Evolutionary conservation across 2,329 filamentous ascomycete species (phyloP).

Genomic region (Sporothrix inflata): DNA sequence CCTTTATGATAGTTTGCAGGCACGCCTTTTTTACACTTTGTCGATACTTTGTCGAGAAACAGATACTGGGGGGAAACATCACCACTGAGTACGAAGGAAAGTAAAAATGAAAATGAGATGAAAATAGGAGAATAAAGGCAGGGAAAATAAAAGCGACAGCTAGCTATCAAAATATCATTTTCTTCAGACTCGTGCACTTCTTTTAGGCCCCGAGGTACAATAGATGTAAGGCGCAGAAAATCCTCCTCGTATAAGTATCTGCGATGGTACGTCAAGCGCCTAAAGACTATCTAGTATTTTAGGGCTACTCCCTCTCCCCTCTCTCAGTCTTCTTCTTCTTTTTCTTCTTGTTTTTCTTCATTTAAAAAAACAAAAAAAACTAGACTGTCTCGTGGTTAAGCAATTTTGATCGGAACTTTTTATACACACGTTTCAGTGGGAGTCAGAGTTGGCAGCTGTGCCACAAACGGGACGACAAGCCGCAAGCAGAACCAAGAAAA

Average conservation of each 20-base stretch:
- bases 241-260: not conserved
- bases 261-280: too few relatives aligned
- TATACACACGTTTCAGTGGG: slow-evolving; percentile 7
- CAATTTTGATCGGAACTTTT: not conserved
- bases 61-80: not conserved
- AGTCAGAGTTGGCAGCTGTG: not conserved
- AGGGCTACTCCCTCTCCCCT: too few relatives aligned
- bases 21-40: not conserved
- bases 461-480: not conserved
- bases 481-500: not conserved
- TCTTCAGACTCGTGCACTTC: not conserved
- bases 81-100: not conserved
- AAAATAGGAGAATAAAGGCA: not conserved
- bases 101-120: not conserved
- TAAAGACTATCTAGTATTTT: too few relatives aligned
- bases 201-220: not conserved
- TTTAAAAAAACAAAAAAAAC: not conserved
- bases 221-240: not conserved
- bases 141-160: not conserved
- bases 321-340: not conserved
- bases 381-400: not conserved
- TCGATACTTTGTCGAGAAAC: not conserved
- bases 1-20: not conserved
- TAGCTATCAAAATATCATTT: too few relatives aligned
- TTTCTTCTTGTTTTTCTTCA: not conserved